Evolutionary conservation across 2,329 filamentous ascomycete species (phyloP).

Genomic region (Pseudocercospora macadamiae): DNA sequence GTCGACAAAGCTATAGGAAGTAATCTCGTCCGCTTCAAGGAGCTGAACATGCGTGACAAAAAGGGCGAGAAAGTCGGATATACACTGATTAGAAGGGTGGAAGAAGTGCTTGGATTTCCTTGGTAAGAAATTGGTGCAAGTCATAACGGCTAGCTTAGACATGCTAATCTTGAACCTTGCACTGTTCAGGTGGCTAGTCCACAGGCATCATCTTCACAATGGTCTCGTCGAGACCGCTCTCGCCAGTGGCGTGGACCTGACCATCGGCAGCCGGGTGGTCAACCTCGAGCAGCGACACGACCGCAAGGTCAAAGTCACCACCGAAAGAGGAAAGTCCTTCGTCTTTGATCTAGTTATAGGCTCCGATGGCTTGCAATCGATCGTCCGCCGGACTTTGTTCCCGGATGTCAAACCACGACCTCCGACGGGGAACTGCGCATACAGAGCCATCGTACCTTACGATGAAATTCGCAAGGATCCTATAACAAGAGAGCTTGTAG

Average conservation of each 20-base stretch:
- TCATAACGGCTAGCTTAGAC: too few relatives aligned
- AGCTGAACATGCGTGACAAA: slow-evolving; percentile 45
- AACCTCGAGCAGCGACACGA: slow-evolving; percentile 36
- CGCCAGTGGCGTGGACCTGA: slow-evolving; percentile 43
- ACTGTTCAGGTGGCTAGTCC: slow-evolving; percentile 45
- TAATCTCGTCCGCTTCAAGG: slow-evolving; percentile 45
- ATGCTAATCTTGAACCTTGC: neutral
- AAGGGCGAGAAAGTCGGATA: slow-evolving; percentile 45
- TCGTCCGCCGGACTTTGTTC: slow-evolving; percentile 45
- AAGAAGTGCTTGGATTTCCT: slow-evolving; percentile 39
- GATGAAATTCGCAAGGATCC: slow-evolving; percentile 48
- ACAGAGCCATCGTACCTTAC: slow-evolving; percentile 50
- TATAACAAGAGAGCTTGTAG: slow-evolving; percentile 37
- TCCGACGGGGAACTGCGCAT: slow-evolving; percentile 50
- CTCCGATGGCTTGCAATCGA: slow-evolving; percentile 37
- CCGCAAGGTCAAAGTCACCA: slow-evolving; percentile 37
- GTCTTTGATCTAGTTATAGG: slow-evolving; percentile 37
- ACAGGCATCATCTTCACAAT: slow-evolving; percentile 51
- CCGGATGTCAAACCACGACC: slow-evolving; percentile 46
- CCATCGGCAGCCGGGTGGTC: slow-evolving; percentile 43
- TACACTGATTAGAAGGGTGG: slow-evolving; percentile 40
- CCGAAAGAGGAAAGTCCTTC: slow-evolving; percentile 28
- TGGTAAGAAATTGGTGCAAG: slow-evolving; percentile 37
- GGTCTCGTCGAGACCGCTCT: slow-evolving; percentile 47
- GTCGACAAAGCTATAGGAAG: slow-evolving; percentile 46